Evolutionary conservation across 306 rosid genomes (phyloP).

Genomic region (Vicia faba): DNA sequence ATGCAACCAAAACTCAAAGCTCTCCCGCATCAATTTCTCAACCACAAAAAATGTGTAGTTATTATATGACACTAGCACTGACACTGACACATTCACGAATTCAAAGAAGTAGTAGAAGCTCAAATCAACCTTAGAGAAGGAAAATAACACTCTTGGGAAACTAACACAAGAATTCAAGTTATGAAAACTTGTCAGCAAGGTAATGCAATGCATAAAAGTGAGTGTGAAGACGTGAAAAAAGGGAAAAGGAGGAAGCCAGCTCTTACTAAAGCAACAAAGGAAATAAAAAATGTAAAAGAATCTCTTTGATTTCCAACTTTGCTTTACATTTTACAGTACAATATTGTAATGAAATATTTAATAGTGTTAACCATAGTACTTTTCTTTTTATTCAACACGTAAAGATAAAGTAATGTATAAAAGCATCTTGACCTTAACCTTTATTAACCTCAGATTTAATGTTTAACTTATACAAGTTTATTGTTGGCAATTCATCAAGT

Average conservation of each 20-base stretch:
- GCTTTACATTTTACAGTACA: conserved; percentile 34
- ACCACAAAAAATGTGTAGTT: conserved; percentile 26
- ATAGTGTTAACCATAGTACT: conserved; percentile 34
- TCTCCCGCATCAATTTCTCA: conserved; percentile 28
- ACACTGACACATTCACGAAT: too few relatives aligned
- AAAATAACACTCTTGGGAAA: conserved; percentile 26
- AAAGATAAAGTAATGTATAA: conserved; percentile 65
- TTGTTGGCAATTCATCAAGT: too few relatives aligned
- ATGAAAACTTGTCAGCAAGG: conserved; percentile 40
- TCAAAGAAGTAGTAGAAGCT: not conserved
- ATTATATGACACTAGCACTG: conserved; percentile 29
- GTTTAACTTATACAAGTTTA: conserved; percentile 18
- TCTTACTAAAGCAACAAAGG: conserved; percentile 54
- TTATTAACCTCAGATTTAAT: conserved; percentile 45
- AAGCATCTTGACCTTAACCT: conserved; percentile 66
- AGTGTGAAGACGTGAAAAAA: conserved; percentile 59
- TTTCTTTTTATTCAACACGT: conserved; percentile 61
- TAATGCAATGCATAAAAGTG: conserved; percentile 53
- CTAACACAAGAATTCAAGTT: conserved; percentile 26
- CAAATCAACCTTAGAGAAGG: not conserved
- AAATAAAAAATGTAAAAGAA: conserved; percentile 52
- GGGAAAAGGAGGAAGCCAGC: conserved; percentile 47
- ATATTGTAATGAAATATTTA: conserved; percentile 44
- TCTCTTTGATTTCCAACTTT: conserved; percentile 41
- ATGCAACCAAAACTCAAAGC: conserved; percentile 36